Evolutionary conservation across 2,329 filamentous ascomycete genomes (phyloP).

Genomic region (Alternaria arborescens): DNA sequence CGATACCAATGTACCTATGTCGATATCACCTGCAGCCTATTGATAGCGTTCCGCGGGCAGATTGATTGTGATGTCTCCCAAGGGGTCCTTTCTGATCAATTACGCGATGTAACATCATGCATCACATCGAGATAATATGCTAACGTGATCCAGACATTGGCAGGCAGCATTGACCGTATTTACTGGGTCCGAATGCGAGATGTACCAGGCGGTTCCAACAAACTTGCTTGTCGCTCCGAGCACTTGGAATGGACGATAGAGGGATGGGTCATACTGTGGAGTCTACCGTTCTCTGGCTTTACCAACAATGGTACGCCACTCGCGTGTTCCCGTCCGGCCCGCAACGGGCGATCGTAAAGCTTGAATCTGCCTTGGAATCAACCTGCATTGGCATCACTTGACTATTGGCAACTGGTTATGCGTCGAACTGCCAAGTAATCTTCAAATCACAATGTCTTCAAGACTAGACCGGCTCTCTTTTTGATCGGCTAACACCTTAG

Average conservation of each 20-base stretch:
- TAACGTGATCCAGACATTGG: slow-evolving; percentile 1
- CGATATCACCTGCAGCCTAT: background rate
- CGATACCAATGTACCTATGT: slow-evolving; percentile 13
- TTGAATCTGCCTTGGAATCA: background rate
- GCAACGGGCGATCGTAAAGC: background rate
- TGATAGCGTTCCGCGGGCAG: background rate
- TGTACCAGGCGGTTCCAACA: background rate
- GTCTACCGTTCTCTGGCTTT: background rate
- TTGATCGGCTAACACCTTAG: background rate
- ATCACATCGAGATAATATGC: background rate
- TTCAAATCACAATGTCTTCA: background rate
- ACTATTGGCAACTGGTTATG: background rate
- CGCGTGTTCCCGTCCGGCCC: slow-evolving; percentile 2
- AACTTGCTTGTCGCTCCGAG: background rate
- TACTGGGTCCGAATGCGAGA: background rate
- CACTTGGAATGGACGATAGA: background rate
- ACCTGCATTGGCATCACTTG: background rate
- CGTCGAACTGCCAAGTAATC: background rate
- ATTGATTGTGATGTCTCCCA: background rate
- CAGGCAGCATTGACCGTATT: background rate
- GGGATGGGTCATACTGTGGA: background rate
- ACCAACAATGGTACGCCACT: background rate
- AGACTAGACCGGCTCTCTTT: background rate
- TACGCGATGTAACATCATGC: background rate
- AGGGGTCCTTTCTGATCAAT: background rate